Evolutionary conservation across 768 basidiomycete species (phyloP).

Genomic region (Trametes punicea): DNA sequence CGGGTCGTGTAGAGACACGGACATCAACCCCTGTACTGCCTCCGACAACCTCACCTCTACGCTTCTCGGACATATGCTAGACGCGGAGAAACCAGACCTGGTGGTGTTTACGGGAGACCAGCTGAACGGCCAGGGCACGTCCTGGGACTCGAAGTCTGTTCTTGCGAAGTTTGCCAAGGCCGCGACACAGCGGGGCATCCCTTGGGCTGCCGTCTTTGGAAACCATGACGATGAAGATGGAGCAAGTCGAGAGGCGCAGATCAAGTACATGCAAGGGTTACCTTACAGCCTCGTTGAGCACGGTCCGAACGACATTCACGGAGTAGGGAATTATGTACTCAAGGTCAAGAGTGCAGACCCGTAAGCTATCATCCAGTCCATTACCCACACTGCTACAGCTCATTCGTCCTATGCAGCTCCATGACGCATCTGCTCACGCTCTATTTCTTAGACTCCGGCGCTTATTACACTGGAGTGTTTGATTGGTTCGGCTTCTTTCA

Average conservation of each 20-base stretch:
- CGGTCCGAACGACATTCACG: slow-evolving; percentile 83
- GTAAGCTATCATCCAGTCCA: slow-evolving; percentile 42
- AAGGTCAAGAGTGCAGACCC: slow-evolving; percentile 82
- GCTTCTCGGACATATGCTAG: slow-evolving; percentile 68
- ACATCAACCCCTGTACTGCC: slow-evolving; percentile 44
- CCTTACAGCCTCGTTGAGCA: slow-evolving; percentile 82
- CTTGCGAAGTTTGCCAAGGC: slow-evolving; percentile 83
- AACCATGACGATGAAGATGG: slow-evolving; percentile 89
- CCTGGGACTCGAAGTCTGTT: slow-evolving; percentile 87
- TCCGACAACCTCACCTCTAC: slow-evolving; percentile 81
- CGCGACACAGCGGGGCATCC: slow-evolving; percentile 70
- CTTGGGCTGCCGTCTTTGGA: slow-evolving; percentile 92
- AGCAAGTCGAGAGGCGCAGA: slow-evolving; percentile 56
- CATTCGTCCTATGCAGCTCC: slow-evolving; percentile 46
- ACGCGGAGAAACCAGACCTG: slow-evolving; percentile 82
- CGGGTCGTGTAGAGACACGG: slow-evolving; percentile 75
- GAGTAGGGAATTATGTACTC: slow-evolving; percentile 88
- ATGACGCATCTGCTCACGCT: slow-evolving; percentile 86
- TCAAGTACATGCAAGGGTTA: slow-evolving; percentile 67
- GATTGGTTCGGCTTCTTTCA: slow-evolving; percentile 62
- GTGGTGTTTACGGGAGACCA: slow-evolving; percentile 94
- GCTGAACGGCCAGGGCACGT: slow-evolving; percentile 85
- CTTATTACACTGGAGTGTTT: slow-evolving; percentile 59
- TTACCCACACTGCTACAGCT: neutral
- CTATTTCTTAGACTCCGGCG: slow-evolving; percentile 88